Percentiles rank a stretch among this genome's conserved stretches.
These are phyloP conservation scores for Salix arbutifolia DNA, from an alignment of 345 rosid genomes.

Conservation along the genomic window DNA sequence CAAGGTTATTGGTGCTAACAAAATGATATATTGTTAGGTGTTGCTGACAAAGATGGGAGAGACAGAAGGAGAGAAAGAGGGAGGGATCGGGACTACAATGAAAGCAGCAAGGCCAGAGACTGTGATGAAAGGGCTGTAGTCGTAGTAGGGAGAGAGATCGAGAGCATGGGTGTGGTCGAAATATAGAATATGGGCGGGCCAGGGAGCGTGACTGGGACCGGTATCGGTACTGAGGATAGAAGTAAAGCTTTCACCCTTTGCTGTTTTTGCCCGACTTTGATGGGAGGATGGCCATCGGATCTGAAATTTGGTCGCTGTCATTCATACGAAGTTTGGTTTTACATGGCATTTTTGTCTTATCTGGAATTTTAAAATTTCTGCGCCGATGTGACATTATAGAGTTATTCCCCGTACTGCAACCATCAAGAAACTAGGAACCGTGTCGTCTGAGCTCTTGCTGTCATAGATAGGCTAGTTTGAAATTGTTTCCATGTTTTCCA, in stretches of 20 bases:
- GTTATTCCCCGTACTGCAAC: background rate
- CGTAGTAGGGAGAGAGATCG: conserved; percentile 65
- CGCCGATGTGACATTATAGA: background rate
- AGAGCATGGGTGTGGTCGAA: conserved; percentile 49
- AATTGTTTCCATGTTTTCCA: background rate
- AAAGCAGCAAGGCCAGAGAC: conserved; percentile 47
- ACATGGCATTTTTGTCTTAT: background rate
- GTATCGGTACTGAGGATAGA: conserved; percentile 15
- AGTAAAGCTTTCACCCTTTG: background rate
- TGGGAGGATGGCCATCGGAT: background rate
- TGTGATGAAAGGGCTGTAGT: conserved; percentile 54
- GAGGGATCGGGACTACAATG: conserved; percentile 64
- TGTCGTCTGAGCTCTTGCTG: background rate
- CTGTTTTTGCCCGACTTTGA: background rate
- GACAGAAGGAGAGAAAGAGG: conserved; percentile 82
- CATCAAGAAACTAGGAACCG: background rate
- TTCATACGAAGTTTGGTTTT: background rate
- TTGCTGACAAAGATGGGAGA: conserved; percentile 56
- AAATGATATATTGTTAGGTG: conserved; percentile 36
- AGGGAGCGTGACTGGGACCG: conserved; percentile 42
- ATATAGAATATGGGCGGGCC: conserved; percentile 36
- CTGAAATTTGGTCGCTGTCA: background rate
- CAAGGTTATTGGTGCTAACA: background rate
- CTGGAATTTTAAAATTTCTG: background rate
- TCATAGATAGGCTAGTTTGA: background rate